Evolutionary conservation across 2,329 filamentous ascomycete genomes (phyloP).

Genomic region (Gliomastix tumulicola): DNA sequence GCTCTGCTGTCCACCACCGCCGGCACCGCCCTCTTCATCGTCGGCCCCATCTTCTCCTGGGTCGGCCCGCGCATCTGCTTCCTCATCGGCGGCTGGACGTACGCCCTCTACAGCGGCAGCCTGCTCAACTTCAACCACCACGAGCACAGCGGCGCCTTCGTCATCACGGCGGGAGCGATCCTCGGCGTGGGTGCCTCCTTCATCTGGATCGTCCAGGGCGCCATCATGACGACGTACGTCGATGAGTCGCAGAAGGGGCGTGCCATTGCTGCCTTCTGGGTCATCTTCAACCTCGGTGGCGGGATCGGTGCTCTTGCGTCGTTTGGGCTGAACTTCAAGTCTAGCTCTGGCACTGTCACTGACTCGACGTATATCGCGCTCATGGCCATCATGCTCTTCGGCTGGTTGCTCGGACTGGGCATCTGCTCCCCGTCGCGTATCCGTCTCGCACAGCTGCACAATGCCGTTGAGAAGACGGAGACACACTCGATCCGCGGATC

Average conservation of each 20-base stretch:
- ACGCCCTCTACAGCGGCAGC: constrained; percentile 34
- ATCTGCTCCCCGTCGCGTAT: constrained; percentile 39
- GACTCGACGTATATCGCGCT: constrained; percentile 43
- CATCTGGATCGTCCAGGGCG: constrained; percentile 37
- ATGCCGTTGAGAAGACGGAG: constrained; percentile 26
- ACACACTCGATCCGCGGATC: constrained; percentile 27
- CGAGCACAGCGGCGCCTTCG: constrained; percentile 31
- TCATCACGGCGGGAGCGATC: constrained; percentile 34
- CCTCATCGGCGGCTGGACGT: constrained; percentile 36
- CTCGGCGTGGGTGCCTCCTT: constrained; percentile 37
- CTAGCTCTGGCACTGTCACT: constrained; percentile 30
- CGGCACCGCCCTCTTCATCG: constrained; percentile 32
- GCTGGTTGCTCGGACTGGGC: constrained; percentile 37
- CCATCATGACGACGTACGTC: constrained; percentile 40
- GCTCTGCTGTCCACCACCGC: constrained; percentile 33
- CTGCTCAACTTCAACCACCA: constrained; percentile 32
- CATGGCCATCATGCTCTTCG: constrained; percentile 39
- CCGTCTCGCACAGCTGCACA: constrained; percentile 25
- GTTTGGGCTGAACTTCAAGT: constrained; percentile 35
- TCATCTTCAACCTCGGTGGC: constrained; percentile 37
- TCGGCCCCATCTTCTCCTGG: constrained; percentile 33
- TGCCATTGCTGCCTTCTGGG: constrained; percentile 34
- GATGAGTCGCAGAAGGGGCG: constrained; percentile 32
- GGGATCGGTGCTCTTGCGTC: constrained; percentile 33
- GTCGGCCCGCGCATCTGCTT: constrained; percentile 33